These are phyloP conservation scores for Bathelium albidoporum DNA, from an alignment of 495 filamentous ascomycete genomes.

Conservation along the genomic window DNA sequence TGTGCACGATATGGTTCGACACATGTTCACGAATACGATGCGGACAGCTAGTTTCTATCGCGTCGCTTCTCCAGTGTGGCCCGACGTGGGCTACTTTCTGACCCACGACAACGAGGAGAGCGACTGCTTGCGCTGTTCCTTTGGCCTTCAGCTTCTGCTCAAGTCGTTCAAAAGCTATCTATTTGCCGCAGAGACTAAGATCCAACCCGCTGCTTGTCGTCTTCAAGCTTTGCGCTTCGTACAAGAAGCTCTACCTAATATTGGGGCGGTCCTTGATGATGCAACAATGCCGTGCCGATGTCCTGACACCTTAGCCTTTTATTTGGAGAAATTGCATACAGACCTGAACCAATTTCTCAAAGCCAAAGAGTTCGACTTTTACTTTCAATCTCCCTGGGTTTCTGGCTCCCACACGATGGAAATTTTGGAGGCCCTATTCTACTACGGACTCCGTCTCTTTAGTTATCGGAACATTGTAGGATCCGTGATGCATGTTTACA, in stretches of 20 bases:
- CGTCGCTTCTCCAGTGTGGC: conserved; percentile 15
- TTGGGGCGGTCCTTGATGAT: conserved; percentile 12
- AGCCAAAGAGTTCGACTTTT: conserved; percentile 18
- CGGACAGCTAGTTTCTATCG: not conserved
- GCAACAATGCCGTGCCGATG: conserved; percentile 24
- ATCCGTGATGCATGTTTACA: conserved; percentile 21
- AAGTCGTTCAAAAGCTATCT: conserved; percentile 15
- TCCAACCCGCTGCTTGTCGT: conserved; percentile 12
- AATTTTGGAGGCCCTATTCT: conserved; percentile 17
- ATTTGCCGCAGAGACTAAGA: not conserved
- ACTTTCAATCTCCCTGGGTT: conserved; percentile 23
- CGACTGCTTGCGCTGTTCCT: conserved; percentile 16
- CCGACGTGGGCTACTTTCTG: conserved; percentile 18
- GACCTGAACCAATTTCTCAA: conserved; percentile 16
- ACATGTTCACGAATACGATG: not conserved
- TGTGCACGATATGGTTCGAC: conserved; percentile 16
- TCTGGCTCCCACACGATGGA: conserved; percentile 20
- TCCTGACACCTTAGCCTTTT: conserved; percentile 20
- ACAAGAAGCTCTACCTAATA: conserved; percentile 14
- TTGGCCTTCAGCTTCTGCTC: conserved; percentile 18
- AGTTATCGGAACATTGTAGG: conserved; percentile 21
- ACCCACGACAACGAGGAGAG: conserved; percentile 7
- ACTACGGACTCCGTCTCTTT: conserved; percentile 24
- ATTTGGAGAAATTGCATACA: conserved; percentile 17
- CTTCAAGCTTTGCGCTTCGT: conserved; percentile 20